phyloP scores from a whole-genome alignment of 352 stramenopile species.

The Porosira glacialis region DNA sequence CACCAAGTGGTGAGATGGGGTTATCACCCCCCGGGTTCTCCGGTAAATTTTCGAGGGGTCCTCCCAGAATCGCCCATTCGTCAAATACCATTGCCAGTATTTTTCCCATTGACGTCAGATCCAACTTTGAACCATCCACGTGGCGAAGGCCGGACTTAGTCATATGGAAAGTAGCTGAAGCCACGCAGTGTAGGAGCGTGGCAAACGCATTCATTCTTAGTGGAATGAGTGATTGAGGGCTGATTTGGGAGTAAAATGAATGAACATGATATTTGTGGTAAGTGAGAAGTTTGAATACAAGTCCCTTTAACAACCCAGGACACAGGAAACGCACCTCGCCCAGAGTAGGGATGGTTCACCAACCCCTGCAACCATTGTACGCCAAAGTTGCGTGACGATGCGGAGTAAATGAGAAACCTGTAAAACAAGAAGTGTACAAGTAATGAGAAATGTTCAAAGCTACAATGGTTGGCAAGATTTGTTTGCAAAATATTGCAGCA shows the following conservation, averaged over 20 bases:
- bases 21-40: conserved; percentile 4
- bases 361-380: conserved; percentile 57
- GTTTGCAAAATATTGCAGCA: too few relatives aligned
- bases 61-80: conserved; percentile 44
- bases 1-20: too few relatives aligned
- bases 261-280: too few relatives aligned
- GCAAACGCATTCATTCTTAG: conserved; percentile 79
- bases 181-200: conserved; percentile 68
- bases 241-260: conserved; percentile 5
- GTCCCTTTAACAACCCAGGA: conserved; percentile 5
- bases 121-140: conserved; percentile 54
- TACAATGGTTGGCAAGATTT: too few relatives aligned
- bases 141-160: conserved; percentile 67
- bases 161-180: conserved; percentile 62
- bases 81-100: conserved; percentile 53
- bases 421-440: too few relatives aligned
- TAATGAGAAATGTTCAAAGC: too few relatives aligned
- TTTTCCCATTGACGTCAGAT: conserved; percentile 39
- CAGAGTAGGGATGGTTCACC: conserved; percentile 71
- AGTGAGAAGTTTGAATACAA: neutral
- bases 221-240: conserved; percentile 68
- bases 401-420: conserved; percentile 73
- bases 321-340: conserved; percentile 49
- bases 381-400: conserved; percentile 59
- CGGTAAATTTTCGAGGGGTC: conserved; percentile 34